Base-by-base conservation (phyloP, 768 basidiomycete genomes). In the Podaxis sp. region DNA sequence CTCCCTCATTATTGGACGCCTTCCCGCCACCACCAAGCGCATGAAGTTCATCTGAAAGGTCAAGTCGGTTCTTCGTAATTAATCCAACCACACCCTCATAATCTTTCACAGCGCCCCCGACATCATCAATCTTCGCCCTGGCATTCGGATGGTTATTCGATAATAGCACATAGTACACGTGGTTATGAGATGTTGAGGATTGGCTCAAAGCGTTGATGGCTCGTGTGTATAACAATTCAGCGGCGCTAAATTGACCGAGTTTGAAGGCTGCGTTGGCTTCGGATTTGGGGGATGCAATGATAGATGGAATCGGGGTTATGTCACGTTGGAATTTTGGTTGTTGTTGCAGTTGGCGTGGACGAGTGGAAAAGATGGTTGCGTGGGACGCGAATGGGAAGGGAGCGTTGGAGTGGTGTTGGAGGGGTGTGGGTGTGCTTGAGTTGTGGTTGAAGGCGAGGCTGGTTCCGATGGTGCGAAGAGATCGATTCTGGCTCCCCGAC, bases 141-240 rank as follows among this genome's bases (percentile, higher is more conserved):
- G 91, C 83, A 5, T 91, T 77, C 0, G 94, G 93, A 7, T 95
- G 85, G 69, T 96, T 96, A 73, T 93, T 96, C 66, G 86, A 80
- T 4, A 97, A 75, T 2, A 90, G 89, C 3, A 97, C 77, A 33
- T 86, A 82, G 15, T 88, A 76, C 1, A 93, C 72, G 68, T 96
- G 94, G 0, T 77, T 77, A 0, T 75, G 70, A 0, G 13, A 43
- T n/a, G 41, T 0, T 27, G 27, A 27, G 27, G 27, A 27, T 27
- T 27, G 2, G n/a, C 53, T n/a, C 43, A 55, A 37, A 1, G 60
- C 19, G 22, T 61, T 33, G 29, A 98, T 84, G 0, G 93, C 94
- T 1, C 76, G 71, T 6, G 85, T 79, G 74, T 97, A 98, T 0
- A 90, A 78, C 2, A 80, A 73, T 46, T 89, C 87, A 8, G 96